Percentiles rank a stretch among this genome's conserved stretches.
Conservation (phyloP, 306 rosid genomes). For the Coriaria nepalensis region DNA sequence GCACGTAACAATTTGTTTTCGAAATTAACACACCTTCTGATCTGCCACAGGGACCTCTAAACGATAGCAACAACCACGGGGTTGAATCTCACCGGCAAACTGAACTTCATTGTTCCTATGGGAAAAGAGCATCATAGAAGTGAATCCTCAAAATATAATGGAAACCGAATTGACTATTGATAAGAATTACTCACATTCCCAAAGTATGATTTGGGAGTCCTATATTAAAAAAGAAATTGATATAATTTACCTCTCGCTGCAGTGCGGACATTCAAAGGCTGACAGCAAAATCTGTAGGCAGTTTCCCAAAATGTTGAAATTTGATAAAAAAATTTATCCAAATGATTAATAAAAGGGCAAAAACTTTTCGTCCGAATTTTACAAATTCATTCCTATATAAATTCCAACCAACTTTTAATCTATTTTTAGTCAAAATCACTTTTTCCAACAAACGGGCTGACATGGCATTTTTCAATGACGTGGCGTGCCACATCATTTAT, state of each 20-base stretch:
- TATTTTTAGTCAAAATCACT: too few relatives aligned
- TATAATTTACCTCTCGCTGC: slow-evolving; percentile 65
- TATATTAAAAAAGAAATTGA: background rate
- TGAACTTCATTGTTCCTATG: slow-evolving; percentile 86
- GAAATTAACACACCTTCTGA: slow-evolving; percentile 40
- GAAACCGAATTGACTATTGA: slow-evolving; percentile 5
- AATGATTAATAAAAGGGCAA: background rate
- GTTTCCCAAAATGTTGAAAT: background rate
- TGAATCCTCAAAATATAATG: too few relatives aligned
- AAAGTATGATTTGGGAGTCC: background rate
- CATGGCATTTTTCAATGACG: too few relatives aligned
- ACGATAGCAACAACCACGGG: slow-evolving; percentile 64
- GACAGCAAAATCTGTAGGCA: slow-evolving; percentile 63
- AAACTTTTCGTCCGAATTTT: too few relatives aligned
- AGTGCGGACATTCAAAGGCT: slow-evolving; percentile 84
- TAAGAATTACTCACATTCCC: slow-evolving; percentile 1
- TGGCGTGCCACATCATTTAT: too few relatives aligned
- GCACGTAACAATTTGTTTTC: background rate
- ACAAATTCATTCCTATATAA: too few relatives aligned
- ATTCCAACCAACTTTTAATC: too few relatives aligned
- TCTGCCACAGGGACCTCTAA: slow-evolving; percentile 50
- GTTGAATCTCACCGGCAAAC: slow-evolving; percentile 95
- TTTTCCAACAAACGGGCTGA: too few relatives aligned
- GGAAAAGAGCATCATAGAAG: slow-evolving; percentile 2
- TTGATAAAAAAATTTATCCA: background rate